phyloP scores from a whole-genome alignment of 257 asterid genomes.

The Nicotiana noctiflora region DNA sequence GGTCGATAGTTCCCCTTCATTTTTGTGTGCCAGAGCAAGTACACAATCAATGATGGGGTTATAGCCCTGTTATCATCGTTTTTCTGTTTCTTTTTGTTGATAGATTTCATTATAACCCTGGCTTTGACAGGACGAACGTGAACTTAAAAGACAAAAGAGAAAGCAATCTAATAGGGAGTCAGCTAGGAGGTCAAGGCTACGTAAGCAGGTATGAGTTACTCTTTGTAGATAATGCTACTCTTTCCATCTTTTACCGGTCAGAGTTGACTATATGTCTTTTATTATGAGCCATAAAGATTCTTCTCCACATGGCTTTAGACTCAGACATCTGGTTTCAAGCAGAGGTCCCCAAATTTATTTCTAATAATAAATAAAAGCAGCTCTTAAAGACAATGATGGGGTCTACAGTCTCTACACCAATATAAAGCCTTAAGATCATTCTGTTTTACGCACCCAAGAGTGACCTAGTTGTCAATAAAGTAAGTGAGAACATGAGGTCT shows the following conservation, averaged over 20 bases:
- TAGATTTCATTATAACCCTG: constrained; percentile 8
- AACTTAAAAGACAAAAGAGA: constrained; percentile 84
- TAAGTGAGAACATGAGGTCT: no score
- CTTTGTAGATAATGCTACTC: neutral
- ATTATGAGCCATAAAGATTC: neutral
- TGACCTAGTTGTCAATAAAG: no score
- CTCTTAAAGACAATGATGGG: neutral
- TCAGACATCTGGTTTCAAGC: neutral
- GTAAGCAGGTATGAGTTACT: constrained; percentile 66
- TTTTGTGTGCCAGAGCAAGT: constrained; percentile 1
- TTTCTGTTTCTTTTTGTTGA: neutral
- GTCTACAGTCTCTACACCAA: neutral
- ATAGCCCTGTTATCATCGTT: neutral
- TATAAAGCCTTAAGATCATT: neutral
- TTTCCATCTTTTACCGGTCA: neutral
- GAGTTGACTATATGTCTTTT: neutral
- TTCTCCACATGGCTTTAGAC: neutral
- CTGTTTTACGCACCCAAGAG: no score
- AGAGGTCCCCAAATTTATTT: neutral
- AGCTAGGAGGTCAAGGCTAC: constrained; percentile 93
- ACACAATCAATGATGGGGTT: neutral
- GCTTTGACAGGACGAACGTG: constrained; percentile 74
- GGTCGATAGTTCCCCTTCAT: neutral
- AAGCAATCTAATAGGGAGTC: constrained; percentile 98
- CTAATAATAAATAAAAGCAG: neutral